Evolutionary conservation across 2,329 filamentous ascomycete genomes (phyloP).

Genomic region (Claviceps sp.): DNA sequence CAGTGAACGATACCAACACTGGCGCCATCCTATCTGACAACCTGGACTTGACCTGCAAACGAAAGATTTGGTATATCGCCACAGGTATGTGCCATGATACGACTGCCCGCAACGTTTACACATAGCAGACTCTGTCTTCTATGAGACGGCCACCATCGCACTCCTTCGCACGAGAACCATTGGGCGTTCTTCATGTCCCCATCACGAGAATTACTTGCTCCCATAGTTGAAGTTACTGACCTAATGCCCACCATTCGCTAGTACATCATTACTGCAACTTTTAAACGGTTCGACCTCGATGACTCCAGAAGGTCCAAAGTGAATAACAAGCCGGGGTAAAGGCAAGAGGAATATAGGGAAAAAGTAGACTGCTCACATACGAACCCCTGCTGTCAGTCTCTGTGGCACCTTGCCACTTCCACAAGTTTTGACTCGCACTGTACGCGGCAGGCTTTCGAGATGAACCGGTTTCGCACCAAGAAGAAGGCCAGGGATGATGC

Average conservation of each 20-base stretch:
- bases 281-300: neutral
- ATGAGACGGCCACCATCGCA: neutral
- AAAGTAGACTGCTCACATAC: neutral
- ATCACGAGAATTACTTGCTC: neutral
- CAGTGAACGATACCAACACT: neutral
- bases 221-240: neutral
- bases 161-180: neutral
- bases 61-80: neutral
- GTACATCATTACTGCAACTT: neutral
- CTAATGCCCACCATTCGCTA: neutral
- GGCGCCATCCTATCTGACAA: neutral
- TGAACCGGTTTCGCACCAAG: conserved; percentile 68
- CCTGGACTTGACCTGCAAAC: neutral
- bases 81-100: neutral
- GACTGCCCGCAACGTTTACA: neutral
- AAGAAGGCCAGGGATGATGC: conserved; percentile 53
- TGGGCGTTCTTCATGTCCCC: neutral
- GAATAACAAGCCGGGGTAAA: neutral
- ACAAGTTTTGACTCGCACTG: neutral
- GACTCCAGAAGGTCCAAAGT: neutral
- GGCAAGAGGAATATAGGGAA: neutral
- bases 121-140: neutral
- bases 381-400: neutral
- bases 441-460: conserved; percentile 4
- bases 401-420: neutral